Conservation (phyloP, 208 protist genomes). For the Leishmania lainsoni region DNA sequence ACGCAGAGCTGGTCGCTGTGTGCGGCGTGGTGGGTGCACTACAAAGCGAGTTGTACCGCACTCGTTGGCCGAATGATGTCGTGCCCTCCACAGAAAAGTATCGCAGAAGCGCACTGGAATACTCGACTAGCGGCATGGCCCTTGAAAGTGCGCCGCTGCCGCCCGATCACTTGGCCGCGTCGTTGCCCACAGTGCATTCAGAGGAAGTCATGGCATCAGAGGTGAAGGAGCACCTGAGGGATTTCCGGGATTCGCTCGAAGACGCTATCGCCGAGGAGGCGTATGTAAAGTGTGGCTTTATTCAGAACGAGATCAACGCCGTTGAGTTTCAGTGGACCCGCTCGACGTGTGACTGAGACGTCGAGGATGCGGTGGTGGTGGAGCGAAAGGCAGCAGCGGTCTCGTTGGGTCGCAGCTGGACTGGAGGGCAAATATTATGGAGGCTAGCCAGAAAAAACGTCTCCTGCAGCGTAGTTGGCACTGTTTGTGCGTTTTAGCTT, state of each 20-base stretch:
- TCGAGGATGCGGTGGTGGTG: not conserved
- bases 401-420: not conserved
- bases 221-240: not conserved
- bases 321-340: not conserved
- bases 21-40: constrained; percentile 4
- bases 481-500: not conserved
- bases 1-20: constrained; percentile 24
- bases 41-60: constrained; percentile 7
- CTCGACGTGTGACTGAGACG: not conserved
- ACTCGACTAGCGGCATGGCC: not conserved
- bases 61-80: not conserved
- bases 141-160: not conserved
- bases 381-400: too few species aligned
- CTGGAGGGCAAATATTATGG: not conserved
- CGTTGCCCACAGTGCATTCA: not conserved
- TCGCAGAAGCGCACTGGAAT: not conserved
- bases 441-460: not conserved
- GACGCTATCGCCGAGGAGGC: not conserved
- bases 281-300: not conserved
- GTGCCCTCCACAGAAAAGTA: not conserved
- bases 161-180: not conserved
- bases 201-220: not conserved
- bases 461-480: not conserved
- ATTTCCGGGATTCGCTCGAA: not conserved
- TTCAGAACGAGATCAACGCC: not conserved